Evolutionary conservation across 805 yeast genomes (phyloP).

Genomic region (Groenewaldozyma salmanticensis): DNA sequence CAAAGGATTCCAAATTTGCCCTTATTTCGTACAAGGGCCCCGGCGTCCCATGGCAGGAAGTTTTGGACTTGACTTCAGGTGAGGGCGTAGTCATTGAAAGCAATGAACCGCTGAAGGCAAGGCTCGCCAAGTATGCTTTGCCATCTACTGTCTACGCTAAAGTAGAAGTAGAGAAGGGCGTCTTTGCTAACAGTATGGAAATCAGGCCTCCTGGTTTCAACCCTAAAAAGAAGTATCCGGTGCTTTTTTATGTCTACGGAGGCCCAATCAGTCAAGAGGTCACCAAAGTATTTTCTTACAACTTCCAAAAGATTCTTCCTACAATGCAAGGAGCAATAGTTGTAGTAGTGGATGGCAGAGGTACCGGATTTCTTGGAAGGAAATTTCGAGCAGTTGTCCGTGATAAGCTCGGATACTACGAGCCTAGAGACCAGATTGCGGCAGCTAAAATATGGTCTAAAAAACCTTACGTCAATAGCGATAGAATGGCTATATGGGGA

Average conservation of each 20-base stretch:
- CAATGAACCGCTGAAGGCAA: constrained; percentile 21
- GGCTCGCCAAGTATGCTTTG: constrained; percentile 35
- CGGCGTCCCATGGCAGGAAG: constrained; percentile 63
- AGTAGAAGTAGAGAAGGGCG: constrained; percentile 25
- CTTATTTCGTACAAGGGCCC: constrained; percentile 74
- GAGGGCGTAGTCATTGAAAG: constrained; percentile 19
- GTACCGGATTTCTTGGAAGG: constrained; percentile 85
- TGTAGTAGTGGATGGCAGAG: constrained; percentile 94
- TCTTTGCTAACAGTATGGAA: constrained; percentile 53
- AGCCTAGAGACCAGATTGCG: constrained; percentile 75
- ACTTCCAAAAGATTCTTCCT: constrained; percentile 68
- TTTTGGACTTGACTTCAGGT: constrained; percentile 46
- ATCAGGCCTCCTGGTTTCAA: constrained; percentile 67
- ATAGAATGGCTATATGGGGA: constrained; percentile 83
- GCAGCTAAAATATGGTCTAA: constrained; percentile 69
- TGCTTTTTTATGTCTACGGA: constrained; percentile 83
- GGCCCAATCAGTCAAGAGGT: constrained; percentile 94
- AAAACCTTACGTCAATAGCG: constrained; percentile 54
- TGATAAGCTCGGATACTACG: constrained; percentile 71
- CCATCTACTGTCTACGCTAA: constrained; percentile 51
- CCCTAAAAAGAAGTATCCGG: constrained; percentile 56
- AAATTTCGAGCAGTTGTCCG: constrained; percentile 70
- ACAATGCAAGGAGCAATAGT: constrained; percentile 74
- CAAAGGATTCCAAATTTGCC: constrained; percentile 67
- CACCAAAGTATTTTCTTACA: constrained; percentile 45